A percentile compares a stretch with the other conserved stretches of the same genome.
Conservation (phyloP, 1,139 yeast species). For the Blastobotrys elegans region DNA sequence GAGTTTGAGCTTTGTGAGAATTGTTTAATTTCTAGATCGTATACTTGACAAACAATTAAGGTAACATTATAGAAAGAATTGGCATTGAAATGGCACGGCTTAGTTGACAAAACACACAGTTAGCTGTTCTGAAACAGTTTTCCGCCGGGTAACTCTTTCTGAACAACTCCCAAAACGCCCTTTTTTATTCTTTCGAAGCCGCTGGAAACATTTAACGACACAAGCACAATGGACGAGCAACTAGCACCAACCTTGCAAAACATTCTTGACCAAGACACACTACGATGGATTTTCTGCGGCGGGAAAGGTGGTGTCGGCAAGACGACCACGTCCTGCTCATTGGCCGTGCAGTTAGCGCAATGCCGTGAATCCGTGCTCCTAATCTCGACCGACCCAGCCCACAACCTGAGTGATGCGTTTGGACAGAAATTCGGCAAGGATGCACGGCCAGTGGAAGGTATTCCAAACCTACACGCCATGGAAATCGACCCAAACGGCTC, state of each 20-base stretch:
- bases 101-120: too few species aligned
- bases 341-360: conserved; percentile 84
- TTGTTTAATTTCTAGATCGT: too few species aligned
- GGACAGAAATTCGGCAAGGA: conserved; percentile 97
- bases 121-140: too few species aligned
- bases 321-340: conserved; percentile 93
- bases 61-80: too few species aligned
- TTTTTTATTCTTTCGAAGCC: too few species aligned
- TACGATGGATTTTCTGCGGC: conserved; percentile 96
- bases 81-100: too few species aligned
- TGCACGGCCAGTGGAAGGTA: conserved; percentile 88
- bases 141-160: too few species aligned
- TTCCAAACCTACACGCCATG: conserved; percentile 88
- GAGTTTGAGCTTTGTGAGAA: too few species aligned
- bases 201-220: too few species aligned
- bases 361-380: conserved; percentile 77
- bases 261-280: conserved; percentile 42
- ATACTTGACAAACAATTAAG: too few species aligned
- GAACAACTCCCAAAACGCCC: too few species aligned
- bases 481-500: conserved; percentile 97
- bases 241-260: conserved; percentile 40
- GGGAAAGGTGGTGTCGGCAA: conserved; percentile 99
- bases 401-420: conserved; percentile 92
- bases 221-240: conserved; percentile 17
- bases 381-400: conserved; percentile 98